Base-by-base conservation (phyloP, 805 yeast genomes). In the Komagataella phaffii region DNA sequence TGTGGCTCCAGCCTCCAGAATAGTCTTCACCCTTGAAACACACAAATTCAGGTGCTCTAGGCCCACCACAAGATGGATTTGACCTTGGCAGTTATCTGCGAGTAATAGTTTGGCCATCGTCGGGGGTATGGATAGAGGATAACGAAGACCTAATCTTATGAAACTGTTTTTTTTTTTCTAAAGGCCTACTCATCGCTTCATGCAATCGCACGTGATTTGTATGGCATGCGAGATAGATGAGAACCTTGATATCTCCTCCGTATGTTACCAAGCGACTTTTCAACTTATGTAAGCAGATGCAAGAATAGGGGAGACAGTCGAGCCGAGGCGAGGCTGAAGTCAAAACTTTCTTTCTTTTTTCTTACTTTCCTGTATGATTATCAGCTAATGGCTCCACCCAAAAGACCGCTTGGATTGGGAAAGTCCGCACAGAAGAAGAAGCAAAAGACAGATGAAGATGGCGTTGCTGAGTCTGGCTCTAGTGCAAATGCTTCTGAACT, bases 321-420 rank as follows among this genome's bases (percentile, higher is more conserved):
- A 46, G 18, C 8, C 6, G n/a, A 6, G 12, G 46, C 46, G 46
- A 44, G 46, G 21, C 18, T 17, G 21, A 19, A 44, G 17, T 14
- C 14, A 12, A 17, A 44, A 43, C 52, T 21, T 49, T 52, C 23
- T 50, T 48, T 49, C 49, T 52, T 30, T 50, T 49, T 56, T 52
- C 45, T 51, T 45, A 40, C 55, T 58, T 48, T 54, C 57, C 44
- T 54, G 51, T 17, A 55, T 49, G 45, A 53, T 53, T 17, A 17
- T 44, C 19, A 23, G 6, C 40, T 30, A 8, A 61, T 50, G 24
- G 78, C 77, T 83, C 82, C 76, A 24, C 60, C 63, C 30, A 83
- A 83, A 58, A 75, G 89, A 69, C 80, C 86, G 7, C 62, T 78
- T 51, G 88, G 88, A 24, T 62, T 83, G 51, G 85, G 85, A 3